Percentiles rank a stretch among this genome's conserved stretches.
Evolutionary conservation across 2,329 filamentous ascomycete species (phyloP).

Genomic region (Arthrobotrys iridis): DNA sequence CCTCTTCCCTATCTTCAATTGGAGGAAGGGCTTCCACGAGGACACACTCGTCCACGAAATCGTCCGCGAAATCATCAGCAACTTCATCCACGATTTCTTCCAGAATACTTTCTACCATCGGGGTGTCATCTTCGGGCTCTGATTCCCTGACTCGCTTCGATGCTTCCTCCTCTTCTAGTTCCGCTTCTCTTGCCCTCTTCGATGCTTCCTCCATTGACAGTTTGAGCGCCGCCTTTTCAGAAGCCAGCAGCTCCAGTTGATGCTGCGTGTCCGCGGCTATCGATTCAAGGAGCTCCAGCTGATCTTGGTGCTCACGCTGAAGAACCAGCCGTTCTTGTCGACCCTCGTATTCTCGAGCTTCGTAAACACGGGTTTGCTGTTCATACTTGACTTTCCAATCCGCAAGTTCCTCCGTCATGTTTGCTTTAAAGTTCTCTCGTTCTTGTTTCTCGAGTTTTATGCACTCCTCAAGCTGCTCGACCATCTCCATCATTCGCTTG

Average conservation of each 20-base stretch:
- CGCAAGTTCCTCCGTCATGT: constrained; percentile 35
- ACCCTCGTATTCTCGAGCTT: constrained; percentile 41
- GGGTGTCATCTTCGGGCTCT: constrained; percentile 33
- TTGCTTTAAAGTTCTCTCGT: constrained; percentile 35
- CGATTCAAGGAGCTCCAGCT: constrained; percentile 49
- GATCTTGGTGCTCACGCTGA: constrained; percentile 46
- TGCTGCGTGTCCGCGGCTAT: constrained; percentile 53
- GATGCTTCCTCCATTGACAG: constrained; percentile 38
- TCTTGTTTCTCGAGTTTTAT: constrained; percentile 50
- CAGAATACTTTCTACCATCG: constrained; percentile 30
- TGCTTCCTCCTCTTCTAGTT: constrained; percentile 12
- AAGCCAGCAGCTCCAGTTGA: constrained; percentile 44
- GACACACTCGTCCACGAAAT: constrained; percentile 21
- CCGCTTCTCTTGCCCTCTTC: constrained; percentile 7
- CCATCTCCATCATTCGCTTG: constrained; percentile 51
- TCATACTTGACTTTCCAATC: constrained; percentile 50
- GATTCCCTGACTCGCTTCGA: background rate
- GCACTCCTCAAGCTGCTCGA: constrained; percentile 52
- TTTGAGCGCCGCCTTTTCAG: constrained; percentile 50
- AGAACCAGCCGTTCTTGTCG: constrained; percentile 47
- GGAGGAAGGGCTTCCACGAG: constrained; percentile 32
- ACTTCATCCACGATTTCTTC: constrained; percentile 30
- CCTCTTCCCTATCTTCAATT: constrained; percentile 34
- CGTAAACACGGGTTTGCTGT: constrained; percentile 28
- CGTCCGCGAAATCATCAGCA: background rate